Evolutionary conservation across 108 stramenopile species (phyloP).

Genomic region (Poteriospumella lacustris): DNA sequence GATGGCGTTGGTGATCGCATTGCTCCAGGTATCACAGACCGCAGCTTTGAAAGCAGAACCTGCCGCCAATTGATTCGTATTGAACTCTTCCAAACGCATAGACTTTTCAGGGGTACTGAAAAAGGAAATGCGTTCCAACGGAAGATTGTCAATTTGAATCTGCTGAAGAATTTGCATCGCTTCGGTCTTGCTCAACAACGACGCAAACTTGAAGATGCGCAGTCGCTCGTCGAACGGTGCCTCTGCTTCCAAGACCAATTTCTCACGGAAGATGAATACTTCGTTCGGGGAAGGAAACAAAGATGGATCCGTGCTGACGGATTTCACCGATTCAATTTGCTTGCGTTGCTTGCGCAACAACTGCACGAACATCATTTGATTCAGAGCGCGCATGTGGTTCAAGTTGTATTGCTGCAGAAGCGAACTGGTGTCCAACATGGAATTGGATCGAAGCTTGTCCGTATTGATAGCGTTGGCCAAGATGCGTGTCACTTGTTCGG

Average conservation of each 20-base stretch:
- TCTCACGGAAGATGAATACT: background rate
- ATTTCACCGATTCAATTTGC: background rate
- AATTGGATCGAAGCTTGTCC: background rate
- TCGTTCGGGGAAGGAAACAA: background rate
- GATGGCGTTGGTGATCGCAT: slow-evolving; percentile 26
- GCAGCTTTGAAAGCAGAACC: background rate
- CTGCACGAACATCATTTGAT: slow-evolving; percentile 29
- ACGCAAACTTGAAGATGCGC: slow-evolving; percentile 32
- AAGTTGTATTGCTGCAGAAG: slow-evolving; percentile 29
- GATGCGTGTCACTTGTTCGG: slow-evolving; percentile 44
- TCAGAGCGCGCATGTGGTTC: slow-evolving; percentile 35
- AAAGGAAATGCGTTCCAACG: background rate
- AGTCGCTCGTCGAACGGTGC: slow-evolving; percentile 32
- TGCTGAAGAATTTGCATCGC: slow-evolving; percentile 25
- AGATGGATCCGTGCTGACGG: slow-evolving; percentile 4
- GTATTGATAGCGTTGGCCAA: slow-evolving; percentile 21
- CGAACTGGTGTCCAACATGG: background rate
- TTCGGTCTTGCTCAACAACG: slow-evolving; percentile 22
- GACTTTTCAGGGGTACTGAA: slow-evolving; percentile 32
- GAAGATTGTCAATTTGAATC: background rate
- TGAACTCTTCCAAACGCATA: slow-evolving; percentile 46
- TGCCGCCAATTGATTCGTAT: slow-evolving; percentile 17
- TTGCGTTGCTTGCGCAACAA: background rate
- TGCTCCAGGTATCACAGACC: slow-evolving; percentile 30
- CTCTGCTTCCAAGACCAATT: background rate